These are phyloP conservation scores for Ampelomyces quisqualis DNA, from an alignment of 2,329 filamentous ascomycete species.

Conservation along the genomic window DNA sequence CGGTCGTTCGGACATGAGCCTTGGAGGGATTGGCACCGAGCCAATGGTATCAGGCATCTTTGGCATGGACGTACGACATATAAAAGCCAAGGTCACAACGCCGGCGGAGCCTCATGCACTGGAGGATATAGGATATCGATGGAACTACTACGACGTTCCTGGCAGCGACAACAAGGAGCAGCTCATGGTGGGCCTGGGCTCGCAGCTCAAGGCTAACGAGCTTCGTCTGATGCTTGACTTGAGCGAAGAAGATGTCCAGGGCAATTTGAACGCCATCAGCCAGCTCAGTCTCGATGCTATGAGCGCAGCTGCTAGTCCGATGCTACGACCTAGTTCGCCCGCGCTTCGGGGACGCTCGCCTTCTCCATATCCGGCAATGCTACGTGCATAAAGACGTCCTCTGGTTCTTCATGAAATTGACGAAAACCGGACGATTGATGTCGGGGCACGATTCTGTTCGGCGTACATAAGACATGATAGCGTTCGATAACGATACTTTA, in stretches of 20 bases:
- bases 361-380: slow-evolving; percentile 33
- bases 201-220: slow-evolving; percentile 39
- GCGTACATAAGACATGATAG: no score
- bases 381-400: slow-evolving; percentile 11
- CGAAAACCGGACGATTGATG: no score
- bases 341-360: slow-evolving; percentile 39
- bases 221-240: slow-evolving; percentile 42
- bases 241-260: slow-evolving; percentile 39
- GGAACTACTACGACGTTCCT: slow-evolving; percentile 38
- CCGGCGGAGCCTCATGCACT: slow-evolving; percentile 38
- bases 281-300: slow-evolving; percentile 41
- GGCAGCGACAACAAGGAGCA: slow-evolving; percentile 34
- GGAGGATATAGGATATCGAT: slow-evolving; percentile 35
- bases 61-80: slow-evolving; percentile 40
- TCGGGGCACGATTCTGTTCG: no score
- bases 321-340: slow-evolving; percentile 39
- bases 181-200: slow-evolving; percentile 39
- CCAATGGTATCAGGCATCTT: slow-evolving; percentile 39
- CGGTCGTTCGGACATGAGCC: slow-evolving; percentile 23
- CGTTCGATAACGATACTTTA: no score
- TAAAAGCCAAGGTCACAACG: slow-evolving; percentile 33
- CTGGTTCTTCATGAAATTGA: not conserved
- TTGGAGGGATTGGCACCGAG: slow-evolving; percentile 35
- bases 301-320: slow-evolving; percentile 39
- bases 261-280: slow-evolving; percentile 41